phyloP scores from a whole-genome alignment of 2,329 filamentous ascomycete genomes.

The Anthostomella pinea region DNA sequence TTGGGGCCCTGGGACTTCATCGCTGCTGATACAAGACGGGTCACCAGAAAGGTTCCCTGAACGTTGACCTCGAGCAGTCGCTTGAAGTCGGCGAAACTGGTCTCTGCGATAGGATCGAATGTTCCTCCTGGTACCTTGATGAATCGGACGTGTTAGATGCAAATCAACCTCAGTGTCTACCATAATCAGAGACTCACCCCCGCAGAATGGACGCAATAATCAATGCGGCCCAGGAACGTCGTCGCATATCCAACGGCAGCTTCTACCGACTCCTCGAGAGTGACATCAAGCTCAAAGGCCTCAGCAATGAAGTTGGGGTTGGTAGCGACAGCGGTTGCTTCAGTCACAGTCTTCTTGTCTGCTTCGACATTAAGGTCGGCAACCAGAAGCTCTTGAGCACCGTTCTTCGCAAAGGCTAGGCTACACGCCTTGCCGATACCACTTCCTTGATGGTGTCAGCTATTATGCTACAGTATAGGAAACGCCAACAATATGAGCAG shows the following conservation, averaged over 20 bases:
- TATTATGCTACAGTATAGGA: too few relatives aligned
- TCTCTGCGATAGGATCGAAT: background rate
- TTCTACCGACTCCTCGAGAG: slow-evolving; percentile 2
- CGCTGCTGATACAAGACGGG: background rate
- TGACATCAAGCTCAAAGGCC: slow-evolving; percentile 5
- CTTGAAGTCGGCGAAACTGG: background rate
- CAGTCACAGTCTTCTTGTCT: slow-evolving; percentile 1
- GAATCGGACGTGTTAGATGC: too few relatives aligned
- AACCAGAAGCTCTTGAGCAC: background rate
- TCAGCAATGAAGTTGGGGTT: slow-evolving; percentile 1
- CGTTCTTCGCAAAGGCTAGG: background rate
- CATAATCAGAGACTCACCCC: slow-evolving; percentile 6
- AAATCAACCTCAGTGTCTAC: too few relatives aligned
- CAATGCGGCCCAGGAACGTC: slow-evolving; percentile 10
- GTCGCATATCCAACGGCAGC: background rate
- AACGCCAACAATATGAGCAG: too few relatives aligned
- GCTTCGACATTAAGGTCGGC: slow-evolving; percentile 4
- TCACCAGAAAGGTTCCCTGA: slow-evolving; percentile 9
- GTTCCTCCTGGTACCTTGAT: too few relatives aligned
- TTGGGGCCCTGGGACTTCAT: slow-evolving; percentile 8
- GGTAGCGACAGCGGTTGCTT: background rate
- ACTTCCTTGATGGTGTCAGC: background rate
- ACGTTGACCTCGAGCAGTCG: slow-evolving; percentile 4
- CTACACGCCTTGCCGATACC: slow-evolving; percentile 1
- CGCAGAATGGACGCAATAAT: slow-evolving; percentile 16